Base-by-base conservation (phyloP, 257 asterid genomes). In the Agastache rugosa region DNA sequence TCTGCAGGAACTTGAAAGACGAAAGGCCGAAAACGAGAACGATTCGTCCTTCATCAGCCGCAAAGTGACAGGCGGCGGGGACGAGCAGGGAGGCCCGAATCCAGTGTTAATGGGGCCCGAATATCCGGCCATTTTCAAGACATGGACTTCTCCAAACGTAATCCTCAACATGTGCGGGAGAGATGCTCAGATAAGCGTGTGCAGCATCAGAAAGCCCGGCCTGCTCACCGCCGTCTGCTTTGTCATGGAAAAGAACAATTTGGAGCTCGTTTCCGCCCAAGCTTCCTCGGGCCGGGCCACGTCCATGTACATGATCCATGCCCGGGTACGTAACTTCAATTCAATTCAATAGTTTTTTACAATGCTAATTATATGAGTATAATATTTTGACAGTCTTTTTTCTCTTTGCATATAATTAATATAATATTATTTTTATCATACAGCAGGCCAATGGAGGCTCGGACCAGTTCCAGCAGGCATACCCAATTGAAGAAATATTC, bases 111-210 rank as follows among this genome's bases (percentile, higher is more conserved):
- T 79, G 51, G 54, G 81, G 6, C 72, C 80, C n/a, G 72, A 62
- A 14, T 45, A 11, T 23, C 83, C 84, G 2, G 25, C 84, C 55
- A 11, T 78, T 3, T 85, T 82, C 81, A 83, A 80, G 74, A 82
- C 89, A 11, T 89, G 93, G 93, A 76, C 84, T 1, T 87, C 90
- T 20, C 84, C 96, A 0, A 87, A 89, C 50, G 85, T 89, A 19
- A 79, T 77, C 25, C 62, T 89, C 10, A 89, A 73, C 51, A 51
- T 83, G 0, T 84, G 84, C 14, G 93, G 96, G 8, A 78, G 63
- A 15, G 91, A 89, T 15, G 96, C 87, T 0, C 96, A 89, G n/a
- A 76, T 89, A 39, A 89, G 80, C 71, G 67, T 89, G 0, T 87
- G 93, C 75, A 69, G 83, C 64, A 8, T 53, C 8, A 78, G 35